Conservation (phyloP, 2,329 filamentous ascomycete species). For the Didymosphaeria variabile region DNA sequence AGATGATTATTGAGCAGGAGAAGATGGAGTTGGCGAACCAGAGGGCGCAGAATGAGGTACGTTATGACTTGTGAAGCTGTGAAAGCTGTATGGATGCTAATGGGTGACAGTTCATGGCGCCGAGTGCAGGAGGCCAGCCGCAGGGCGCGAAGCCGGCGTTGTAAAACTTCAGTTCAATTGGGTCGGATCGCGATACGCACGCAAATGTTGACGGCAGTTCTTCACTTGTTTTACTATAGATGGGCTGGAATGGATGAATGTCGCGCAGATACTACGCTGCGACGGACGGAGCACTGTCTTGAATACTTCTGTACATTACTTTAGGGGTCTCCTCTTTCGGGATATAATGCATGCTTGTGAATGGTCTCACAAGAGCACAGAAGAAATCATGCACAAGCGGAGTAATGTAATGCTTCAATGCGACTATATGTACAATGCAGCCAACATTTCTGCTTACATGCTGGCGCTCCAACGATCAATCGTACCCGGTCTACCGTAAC, state of each 20-base stretch:
- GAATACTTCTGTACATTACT: slow-evolving; percentile 15
- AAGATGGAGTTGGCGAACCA: slow-evolving; percentile 96
- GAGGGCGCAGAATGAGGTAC: slow-evolving; percentile 77
- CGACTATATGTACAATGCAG: slow-evolving; percentile 46
- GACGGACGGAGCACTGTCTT: slow-evolving; percentile 11
- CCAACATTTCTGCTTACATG: slow-evolving; percentile 20
- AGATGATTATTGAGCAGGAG: slow-evolving; percentile 97
- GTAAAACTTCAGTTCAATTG: slow-evolving; percentile 27
- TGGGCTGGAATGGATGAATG: background rate
- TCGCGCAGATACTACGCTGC: slow-evolving; percentile 2
- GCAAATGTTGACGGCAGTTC: slow-evolving; percentile 19
- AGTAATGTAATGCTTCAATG: slow-evolving; percentile 36
- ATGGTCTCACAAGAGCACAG: background rate
- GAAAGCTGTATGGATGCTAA: background rate
- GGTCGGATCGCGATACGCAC: background rate
- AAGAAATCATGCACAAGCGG: slow-evolving; percentile 21
- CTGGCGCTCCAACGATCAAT: background rate
- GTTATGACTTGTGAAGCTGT: slow-evolving; percentile 32
- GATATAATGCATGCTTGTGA: slow-evolving; percentile 22
- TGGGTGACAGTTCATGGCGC: slow-evolving; percentile 43
- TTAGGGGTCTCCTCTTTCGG: slow-evolving; percentile 10
- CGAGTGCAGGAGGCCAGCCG: slow-evolving; percentile 35
- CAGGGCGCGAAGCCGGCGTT: slow-evolving; percentile 47
- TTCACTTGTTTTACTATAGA: slow-evolving; percentile 15
- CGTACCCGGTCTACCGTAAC: slow-evolving; percentile 18